Evolutionary conservation across 305 asterid species (phyloP), one percentile per base, ranked within the genome.

Genomic region (Petunia hybrid): DNA sequence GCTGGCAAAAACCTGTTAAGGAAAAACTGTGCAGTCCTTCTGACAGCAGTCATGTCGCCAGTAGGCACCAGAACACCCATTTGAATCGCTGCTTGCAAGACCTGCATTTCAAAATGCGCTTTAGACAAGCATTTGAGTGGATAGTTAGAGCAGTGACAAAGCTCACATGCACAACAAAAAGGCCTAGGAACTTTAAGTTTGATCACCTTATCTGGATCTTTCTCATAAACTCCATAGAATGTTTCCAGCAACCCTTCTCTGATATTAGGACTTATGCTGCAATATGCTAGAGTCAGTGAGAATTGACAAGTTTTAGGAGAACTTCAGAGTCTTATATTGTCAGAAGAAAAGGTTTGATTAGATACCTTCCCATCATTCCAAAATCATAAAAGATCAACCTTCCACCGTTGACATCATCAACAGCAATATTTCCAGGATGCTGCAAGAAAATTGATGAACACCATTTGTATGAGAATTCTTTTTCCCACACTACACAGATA

Each of bases 371-470:
- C 99, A 95, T 95, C 99, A 95, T 95, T 85, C 99, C 99, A 83
- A 95, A 95, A 86, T 95, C 99, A 76, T 95, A 95, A 82, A 95
- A 95, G 84, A 95, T 95, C 87, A 95, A 80, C 83, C 99, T 90
- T 85, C 99, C 99, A 80, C 99, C 99, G 82, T 94, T 95, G 77
- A 93, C 91, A 89, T 95, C 98, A 88, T 95, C 99, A 81, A 94
- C 99, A 55, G 99, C 98, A 84, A 95, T 95, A 84, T 95, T 95
- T 76, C 98, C 99, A 78, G 99, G 99, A 88, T 95, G 99, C 99
- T 95, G 92, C 81, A 85, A 61, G 67, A 84, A 53, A 48, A 73
- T 51, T 13, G 51, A 73, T 73, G 12, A 73, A 51, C 63, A 6
- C 63, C 63, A 73, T 48, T 73, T 73, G 45, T 36, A 12, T 73